Conservation (phyloP, 2,329 filamentous ascomycete genomes). For the Nemania sp. region DNA sequence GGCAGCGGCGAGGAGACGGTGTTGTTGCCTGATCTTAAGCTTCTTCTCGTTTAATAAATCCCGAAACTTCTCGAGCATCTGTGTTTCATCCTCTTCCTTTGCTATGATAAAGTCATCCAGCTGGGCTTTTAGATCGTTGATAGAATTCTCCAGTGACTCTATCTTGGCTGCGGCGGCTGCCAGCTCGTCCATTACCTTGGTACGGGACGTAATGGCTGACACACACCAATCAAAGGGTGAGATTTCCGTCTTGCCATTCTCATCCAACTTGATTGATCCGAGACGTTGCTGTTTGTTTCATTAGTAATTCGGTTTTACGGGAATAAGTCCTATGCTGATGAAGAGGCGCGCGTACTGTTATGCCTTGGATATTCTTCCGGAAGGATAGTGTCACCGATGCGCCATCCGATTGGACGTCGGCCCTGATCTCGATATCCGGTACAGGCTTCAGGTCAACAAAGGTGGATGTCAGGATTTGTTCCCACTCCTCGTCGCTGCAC, state of each 20-base stretch:
- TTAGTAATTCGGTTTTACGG: slow-evolving; percentile 24
- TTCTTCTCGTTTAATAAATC: slow-evolving; percentile 83
- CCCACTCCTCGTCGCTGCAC: slow-evolving; percentile 75
- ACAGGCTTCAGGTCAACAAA: slow-evolving; percentile 64
- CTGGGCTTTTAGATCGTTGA: slow-evolving; percentile 70
- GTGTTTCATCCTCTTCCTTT: slow-evolving; percentile 75
- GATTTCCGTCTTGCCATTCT: slow-evolving; percentile 67
- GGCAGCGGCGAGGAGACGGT: slow-evolving; percentile 66
- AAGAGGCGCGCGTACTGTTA: slow-evolving; percentile 66
- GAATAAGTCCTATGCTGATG: slow-evolving; percentile 16
- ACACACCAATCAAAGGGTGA: slow-evolving; percentile 79
- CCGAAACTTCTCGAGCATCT: slow-evolving; percentile 76
- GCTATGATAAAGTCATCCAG: slow-evolving; percentile 74
- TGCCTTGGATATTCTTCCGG: slow-evolving; percentile 73
- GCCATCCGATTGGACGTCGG: slow-evolving; percentile 65
- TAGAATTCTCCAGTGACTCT: slow-evolving; percentile 64
- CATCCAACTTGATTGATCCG: slow-evolving; percentile 70
- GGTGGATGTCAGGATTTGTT: slow-evolving; percentile 67
- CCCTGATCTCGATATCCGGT: slow-evolving; percentile 69
- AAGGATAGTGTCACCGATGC: slow-evolving; percentile 71
- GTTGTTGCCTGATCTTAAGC: slow-evolving; percentile 80
- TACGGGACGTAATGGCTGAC: slow-evolving; percentile 63
- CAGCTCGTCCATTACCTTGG: slow-evolving; percentile 59
- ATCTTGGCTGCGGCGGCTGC: slow-evolving; percentile 57
- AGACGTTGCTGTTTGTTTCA: slow-evolving; percentile 69